Conservation (phyloP, 2,329 filamentous ascomycete species). For the Dactylonectria macrodidyma region DNA sequence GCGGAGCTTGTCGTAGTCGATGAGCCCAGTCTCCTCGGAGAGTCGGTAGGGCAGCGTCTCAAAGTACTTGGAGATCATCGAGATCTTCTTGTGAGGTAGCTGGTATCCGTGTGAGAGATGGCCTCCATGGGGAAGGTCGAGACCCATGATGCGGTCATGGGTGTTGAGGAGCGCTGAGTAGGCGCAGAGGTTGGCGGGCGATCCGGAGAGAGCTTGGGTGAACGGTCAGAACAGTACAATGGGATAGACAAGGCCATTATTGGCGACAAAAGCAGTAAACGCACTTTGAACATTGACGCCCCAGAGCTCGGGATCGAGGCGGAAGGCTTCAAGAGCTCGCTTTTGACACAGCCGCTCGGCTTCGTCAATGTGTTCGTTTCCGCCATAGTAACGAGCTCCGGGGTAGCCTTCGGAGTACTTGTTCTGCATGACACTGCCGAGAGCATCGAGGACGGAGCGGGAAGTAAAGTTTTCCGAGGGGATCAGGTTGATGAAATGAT, state of each 20-base stretch:
- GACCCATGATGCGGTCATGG: slow-evolving; percentile 94
- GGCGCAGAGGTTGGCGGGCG: slow-evolving; percentile 84
- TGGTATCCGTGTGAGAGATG: slow-evolving; percentile 97
- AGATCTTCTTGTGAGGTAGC: slow-evolving; percentile 92
- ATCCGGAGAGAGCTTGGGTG: slow-evolving; percentile 77
- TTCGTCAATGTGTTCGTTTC: slow-evolving; percentile 94
- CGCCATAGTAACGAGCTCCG: slow-evolving; percentile 93
- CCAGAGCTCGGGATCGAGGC: slow-evolving; percentile 87
- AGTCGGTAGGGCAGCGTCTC: slow-evolving; percentile 95
- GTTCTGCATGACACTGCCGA: slow-evolving; percentile 95
- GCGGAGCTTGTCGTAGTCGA: slow-evolving; percentile 92
- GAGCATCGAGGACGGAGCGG: slow-evolving; percentile 87
- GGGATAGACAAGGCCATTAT: background rate
- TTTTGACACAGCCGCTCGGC: slow-evolving; percentile 89
- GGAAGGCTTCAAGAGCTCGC: slow-evolving; percentile 87
- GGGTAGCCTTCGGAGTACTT: slow-evolving; percentile 99
- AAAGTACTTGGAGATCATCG: slow-evolving; percentile 96
- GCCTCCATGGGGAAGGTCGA: slow-evolving; percentile 94
- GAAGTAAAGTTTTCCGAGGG: slow-evolving; percentile 95
- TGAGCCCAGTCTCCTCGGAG: slow-evolving; percentile 88
- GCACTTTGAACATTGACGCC: slow-evolving; percentile 94
- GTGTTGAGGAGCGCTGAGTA: slow-evolving; percentile 92
- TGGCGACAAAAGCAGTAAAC: slow-evolving; percentile 42
- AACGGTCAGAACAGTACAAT: slow-evolving; percentile 19
- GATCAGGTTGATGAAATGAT: slow-evolving; percentile 96